Evolutionary conservation across 2,329 filamentous ascomycete genomes (phyloP), one percentile per base, ranked within the genome.

Genomic region (Huntiella moniliformis): DNA sequence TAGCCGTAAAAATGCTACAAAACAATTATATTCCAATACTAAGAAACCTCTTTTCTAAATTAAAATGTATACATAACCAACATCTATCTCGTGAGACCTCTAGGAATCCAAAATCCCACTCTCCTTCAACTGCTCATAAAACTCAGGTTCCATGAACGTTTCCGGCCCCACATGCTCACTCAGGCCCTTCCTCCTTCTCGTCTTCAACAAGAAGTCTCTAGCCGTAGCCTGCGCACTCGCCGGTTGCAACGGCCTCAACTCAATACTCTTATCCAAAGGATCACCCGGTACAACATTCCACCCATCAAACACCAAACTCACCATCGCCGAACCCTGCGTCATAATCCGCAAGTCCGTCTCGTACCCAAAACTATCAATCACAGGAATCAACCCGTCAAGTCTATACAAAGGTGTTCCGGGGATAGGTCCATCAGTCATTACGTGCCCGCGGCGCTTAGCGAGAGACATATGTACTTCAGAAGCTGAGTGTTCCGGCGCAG

Each of bases 251-350:
- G 87, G 84, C 42, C 82, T 71, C 47, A 91, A 67, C 53, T 85
- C 76, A 51, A 92, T 78, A 51, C 86, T 82, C 56, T 79, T 81
- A 61, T 98, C 91, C 32, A 98, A 71, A 36, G 91, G 91, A 61
- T 98, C 91, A 46, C 91, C 91, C 1, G 91, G 91, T 1, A 98
- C 88, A 51, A 96, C 84, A 56, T 74, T 86, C 91, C 91, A 98
- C 53, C 83, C 78, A 58, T 98, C 91, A 61, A 98, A 98, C 10
- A 93, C 85, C 33, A 98, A 71, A 55, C 79, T 86, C 45, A 96
- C 77, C 56, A 84, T 87, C 47, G 87, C 86, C 59, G 86, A 80
- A 44, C 91, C 88, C 65, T 95, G 84, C 0, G 88, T 95, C 62
- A 94, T 87, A 57, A 96, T 96, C 51, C 91, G 73, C 48, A 98